Evolutionary conservation across 2,329 filamentous ascomycete species (phyloP), one percentile per base, ranked within the genome.

Genomic region (Ophiostoma australiae): DNA sequence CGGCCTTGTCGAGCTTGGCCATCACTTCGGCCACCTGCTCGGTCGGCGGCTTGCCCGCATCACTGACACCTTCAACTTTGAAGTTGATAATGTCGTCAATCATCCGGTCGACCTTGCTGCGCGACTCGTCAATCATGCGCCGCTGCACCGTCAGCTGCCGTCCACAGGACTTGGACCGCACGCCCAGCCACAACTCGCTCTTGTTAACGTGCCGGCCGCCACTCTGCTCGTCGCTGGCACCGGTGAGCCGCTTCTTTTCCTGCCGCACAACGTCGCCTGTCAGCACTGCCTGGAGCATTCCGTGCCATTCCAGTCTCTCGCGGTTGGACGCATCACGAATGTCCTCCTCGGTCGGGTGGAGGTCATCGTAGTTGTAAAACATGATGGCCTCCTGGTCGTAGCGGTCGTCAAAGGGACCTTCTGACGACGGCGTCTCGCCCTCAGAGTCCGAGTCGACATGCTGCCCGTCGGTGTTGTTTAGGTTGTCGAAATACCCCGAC

Each of bases 181-280:
- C 87, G 8, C 93, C 94, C 66, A 97, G 83, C 94, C 95, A 99
- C 27, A 98, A 85, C 77, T 92, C 91, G 41, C 88, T 87, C 77
- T 91, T 91, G 74, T 93, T 88, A 66, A 92, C 91, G 23, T 66
- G 33, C 68, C 86, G 84, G 74, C 86, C 86, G 70, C 84, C 85
- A 10, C 82, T 78, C 72, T 85, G 82, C 75, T 85, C 84, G 70
- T 90, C 88, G 15, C 85, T 84, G 4, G 92, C 90, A 66, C 93
- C 94, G 75, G 96, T 95, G 77, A 99, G 81, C 65, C 95, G 89
- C 80, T 97, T 97, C 84, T 99, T 99, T 82, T 99, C 95, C 80
- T 99, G 95, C 76, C 93, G 92, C 72, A 99, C 94, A 10, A 99
- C 95, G 79, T 99, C 95, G 74, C 95, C 95, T 0, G 94, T 97